These are phyloP conservation scores for Earliella scabrosa DNA, from an alignment of 1,284 basidiomycete genomes.

Conservation along the genomic window DNA sequence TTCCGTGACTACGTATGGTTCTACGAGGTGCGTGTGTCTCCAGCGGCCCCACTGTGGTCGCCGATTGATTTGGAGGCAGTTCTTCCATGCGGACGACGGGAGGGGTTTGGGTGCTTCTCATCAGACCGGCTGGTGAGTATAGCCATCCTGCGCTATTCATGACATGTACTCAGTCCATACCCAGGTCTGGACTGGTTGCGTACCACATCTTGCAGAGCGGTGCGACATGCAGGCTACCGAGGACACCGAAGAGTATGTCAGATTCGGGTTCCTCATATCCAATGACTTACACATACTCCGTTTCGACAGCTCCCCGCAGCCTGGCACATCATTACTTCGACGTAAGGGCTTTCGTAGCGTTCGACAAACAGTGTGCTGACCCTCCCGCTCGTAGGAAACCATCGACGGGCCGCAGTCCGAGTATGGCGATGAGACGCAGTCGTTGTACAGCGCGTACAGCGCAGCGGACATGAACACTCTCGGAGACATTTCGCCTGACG, in stretches of 20 bases:
- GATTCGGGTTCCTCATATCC: no score
- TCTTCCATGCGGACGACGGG: constrained; percentile 94
- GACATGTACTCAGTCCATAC: constrained; percentile 1
- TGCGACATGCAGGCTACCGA: constrained; percentile 81
- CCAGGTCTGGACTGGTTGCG: constrained; percentile 88
- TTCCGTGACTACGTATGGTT: constrained; percentile 97
- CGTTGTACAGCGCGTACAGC: constrained; percentile 65
- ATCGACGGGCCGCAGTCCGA: constrained; percentile 74
- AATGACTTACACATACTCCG: background rate
- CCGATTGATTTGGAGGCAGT: constrained; percentile 48
- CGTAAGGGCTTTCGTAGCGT: constrained; percentile 44
- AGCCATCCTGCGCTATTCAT: background rate
- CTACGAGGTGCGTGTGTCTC: constrained; percentile 71
- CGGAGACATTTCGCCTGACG: constrained; percentile 80
- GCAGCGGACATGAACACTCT: constrained; percentile 63
- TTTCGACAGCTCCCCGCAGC: constrained; percentile 78
- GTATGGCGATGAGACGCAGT: constrained; percentile 67
- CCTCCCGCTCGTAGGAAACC: constrained; percentile 56
- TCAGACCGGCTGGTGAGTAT: constrained; percentile 89
- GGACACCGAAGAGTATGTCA: constrained; percentile 83
- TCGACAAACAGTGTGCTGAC: constrained; percentile 7
- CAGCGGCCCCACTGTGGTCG: background rate
- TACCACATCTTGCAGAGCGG: constrained; percentile 92
- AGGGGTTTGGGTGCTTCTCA: constrained; percentile 94
- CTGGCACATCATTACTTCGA: constrained; percentile 95